Conservation (phyloP, 371 early-diverging fungal species). For the Phascolomyces articulosus region DNA sequence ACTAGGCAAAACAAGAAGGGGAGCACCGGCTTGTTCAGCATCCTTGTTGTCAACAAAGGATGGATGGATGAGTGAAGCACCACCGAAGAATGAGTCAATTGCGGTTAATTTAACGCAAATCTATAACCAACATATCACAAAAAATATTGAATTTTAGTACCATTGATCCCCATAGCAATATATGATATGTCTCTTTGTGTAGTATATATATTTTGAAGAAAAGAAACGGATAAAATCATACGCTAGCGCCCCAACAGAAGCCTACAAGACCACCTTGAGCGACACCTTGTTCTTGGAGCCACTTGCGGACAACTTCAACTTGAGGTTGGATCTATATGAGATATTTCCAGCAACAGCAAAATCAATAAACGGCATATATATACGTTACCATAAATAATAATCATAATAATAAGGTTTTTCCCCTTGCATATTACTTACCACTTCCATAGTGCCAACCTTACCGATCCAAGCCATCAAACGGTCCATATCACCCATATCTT, state of each 20-base stretch:
- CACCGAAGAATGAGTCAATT: slow-evolving; percentile 36
- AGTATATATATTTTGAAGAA: background rate
- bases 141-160: too few species aligned
- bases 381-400: too few species aligned
- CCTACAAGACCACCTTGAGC: slow-evolving; percentile 55
- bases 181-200: too few species aligned
- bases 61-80: slow-evolving; percentile 67
- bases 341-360: background rate
- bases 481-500: slow-evolving; percentile 21
- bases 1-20: slow-evolving; percentile 64
- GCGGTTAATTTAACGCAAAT: slow-evolving; percentile 40
- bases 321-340: slow-evolving; percentile 28
- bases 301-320: slow-evolving; percentile 35
- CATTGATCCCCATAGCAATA: too few species aligned
- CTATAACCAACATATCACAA: slow-evolving; percentile 7
- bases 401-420: too few species aligned
- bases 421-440: slow-evolving; percentile 13
- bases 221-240: background rate
- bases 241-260: slow-evolving; percentile 73
- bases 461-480: slow-evolving; percentile 39
- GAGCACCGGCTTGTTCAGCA: slow-evolving; percentile 55
- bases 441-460: slow-evolving; percentile 40
- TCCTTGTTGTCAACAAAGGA: slow-evolving; percentile 55
- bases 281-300: slow-evolving; percentile 46
- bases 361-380: too few species aligned